Evolutionary conservation across 495 filamentous ascomycete species (phyloP), one percentile per base, ranked within the genome.

Genomic region (Hyaloscypha finlandica): DNA sequence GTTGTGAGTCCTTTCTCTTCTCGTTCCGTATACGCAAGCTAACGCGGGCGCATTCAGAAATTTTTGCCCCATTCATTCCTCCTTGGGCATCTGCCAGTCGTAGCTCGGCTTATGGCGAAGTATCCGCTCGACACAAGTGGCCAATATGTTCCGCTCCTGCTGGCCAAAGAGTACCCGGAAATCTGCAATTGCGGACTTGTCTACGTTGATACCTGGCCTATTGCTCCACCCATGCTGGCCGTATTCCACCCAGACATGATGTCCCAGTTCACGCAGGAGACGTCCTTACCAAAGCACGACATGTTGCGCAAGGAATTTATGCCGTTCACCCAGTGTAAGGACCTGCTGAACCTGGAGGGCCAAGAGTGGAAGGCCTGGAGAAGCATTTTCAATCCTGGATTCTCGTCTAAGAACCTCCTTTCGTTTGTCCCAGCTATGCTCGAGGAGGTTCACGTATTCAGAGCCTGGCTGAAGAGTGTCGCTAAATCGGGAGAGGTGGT

Each of bases 181-280:
- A 54, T 77, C 22, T 63, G 65, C 2, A 60, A 59, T 4, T 16
- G 70, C 30, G 72, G 75, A 22, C 57, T 79, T 12, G 54, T 80
- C 64, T 81, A 83, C 67, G 9, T 84, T n/a, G 81, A 84, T 63
- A 59, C 68, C 4, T 85, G 81, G 81, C 82, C 81, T 9, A 71
- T 81, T 11, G 64, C 63, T 20, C 61, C 66, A 4, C 75, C 76
- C 3, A 78, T 79, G 59, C 25, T 83, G 12, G 71, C 72, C 3
- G 74, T 80, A 20, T 70, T 74, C 56, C 58, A 79, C 62, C 71
- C 79, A 9, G 73, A 75, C 11, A 72, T 79, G 48, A 71, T 75
- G 64, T 56, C 69, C 16, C 76, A 83, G 45, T 70, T 80, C 58
- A 79, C 67, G 8, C 66, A 72, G 56, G 70, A 74, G 22, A 65